These are phyloP conservation scores for Populus tomentosa DNA, from an alignment of 441 rosid genomes.

Conservation along the genomic window DNA sequence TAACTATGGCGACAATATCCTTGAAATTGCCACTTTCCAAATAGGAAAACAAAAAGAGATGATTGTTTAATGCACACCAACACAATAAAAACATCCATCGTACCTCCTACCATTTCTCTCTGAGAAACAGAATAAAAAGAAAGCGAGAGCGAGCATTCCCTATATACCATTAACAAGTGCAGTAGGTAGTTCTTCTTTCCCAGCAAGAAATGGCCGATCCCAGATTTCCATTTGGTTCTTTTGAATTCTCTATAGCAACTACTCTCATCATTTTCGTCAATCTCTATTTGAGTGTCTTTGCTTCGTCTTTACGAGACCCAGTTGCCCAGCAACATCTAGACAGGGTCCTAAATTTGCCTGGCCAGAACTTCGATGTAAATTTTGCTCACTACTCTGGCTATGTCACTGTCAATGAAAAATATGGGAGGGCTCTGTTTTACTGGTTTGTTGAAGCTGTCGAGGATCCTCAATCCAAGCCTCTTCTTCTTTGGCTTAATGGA, in stretches of 20 bases:
- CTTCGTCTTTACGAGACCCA: slow-evolving; percentile 16
- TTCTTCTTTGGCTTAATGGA: slow-evolving; percentile 95
- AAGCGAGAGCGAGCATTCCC: background rate
- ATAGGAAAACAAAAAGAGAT: background rate
- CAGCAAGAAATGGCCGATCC: slow-evolving; percentile 32
- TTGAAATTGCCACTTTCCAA: background rate
- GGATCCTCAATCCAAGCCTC: slow-evolving; percentile 83
- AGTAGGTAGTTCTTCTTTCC: background rate
- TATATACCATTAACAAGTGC: background rate
- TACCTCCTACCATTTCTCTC: background rate
- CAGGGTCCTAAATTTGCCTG: slow-evolving; percentile 62
- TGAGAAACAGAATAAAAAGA: background rate
- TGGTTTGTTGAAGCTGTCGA: slow-evolving; percentile 77
- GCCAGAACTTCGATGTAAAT: slow-evolving; percentile 54
- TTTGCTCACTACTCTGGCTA: slow-evolving; percentile 81
- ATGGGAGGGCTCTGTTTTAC: slow-evolving; percentile 83
- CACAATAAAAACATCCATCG: background rate
- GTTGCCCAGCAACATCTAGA: slow-evolving; percentile 50
- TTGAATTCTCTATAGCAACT: slow-evolving; percentile 9
- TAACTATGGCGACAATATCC: background rate
- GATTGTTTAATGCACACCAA: background rate
- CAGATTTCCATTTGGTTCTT: slow-evolving; percentile 14
- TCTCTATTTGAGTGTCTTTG: slow-evolving; percentile 26
- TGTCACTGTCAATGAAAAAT: slow-evolving; percentile 55
- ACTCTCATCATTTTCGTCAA: slow-evolving; percentile 19